Evolutionary conservation across 1,284 basidiomycete genomes (phyloP).

Genomic region (Xanthoconium separans): DNA sequence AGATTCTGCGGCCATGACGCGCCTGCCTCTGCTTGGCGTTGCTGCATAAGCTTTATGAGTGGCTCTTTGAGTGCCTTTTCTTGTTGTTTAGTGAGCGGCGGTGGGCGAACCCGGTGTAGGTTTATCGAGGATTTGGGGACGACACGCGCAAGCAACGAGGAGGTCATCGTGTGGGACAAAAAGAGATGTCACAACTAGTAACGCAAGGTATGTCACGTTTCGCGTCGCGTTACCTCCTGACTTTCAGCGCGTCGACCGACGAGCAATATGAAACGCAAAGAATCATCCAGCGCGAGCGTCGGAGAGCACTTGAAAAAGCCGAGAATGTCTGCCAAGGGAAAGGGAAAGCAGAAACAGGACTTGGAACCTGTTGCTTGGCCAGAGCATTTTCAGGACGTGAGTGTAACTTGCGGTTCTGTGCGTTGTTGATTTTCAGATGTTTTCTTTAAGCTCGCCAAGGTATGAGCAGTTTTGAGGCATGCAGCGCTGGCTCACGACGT

Average conservation of each 20-base stretch:
- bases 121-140: constrained; percentile 37
- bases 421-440: neutral
- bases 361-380: constrained; percentile 44
- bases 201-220: constrained; percentile 17
- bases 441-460: constrained; percentile 27
- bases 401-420: constrained; percentile 16
- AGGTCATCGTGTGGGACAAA: constrained; percentile 2
- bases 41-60: constrained; percentile 41
- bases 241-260: neutral
- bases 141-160: constrained; percentile 40
- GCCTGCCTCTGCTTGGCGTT: constrained; percentile 39
- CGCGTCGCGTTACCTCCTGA: constrained; percentile 10
- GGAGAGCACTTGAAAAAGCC: constrained; percentile 28
- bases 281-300: neutral
- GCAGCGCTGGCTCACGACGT: neutral
- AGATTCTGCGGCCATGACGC: constrained; percentile 42
- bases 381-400: constrained; percentile 56
- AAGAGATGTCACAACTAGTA: neutral
- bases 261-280: constrained; percentile 27
- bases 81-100: constrained; percentile 31
- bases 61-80: constrained; percentile 33
- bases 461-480: neutral
- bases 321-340: constrained; percentile 19
- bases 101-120: constrained; percentile 24
- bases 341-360: constrained; percentile 20